Percentiles rank a stretch among this genome's conserved stretches.
phyloP scores from a whole-genome alignment of 306 rosid species.

The Notholithocarpus densiflorus region DNA sequence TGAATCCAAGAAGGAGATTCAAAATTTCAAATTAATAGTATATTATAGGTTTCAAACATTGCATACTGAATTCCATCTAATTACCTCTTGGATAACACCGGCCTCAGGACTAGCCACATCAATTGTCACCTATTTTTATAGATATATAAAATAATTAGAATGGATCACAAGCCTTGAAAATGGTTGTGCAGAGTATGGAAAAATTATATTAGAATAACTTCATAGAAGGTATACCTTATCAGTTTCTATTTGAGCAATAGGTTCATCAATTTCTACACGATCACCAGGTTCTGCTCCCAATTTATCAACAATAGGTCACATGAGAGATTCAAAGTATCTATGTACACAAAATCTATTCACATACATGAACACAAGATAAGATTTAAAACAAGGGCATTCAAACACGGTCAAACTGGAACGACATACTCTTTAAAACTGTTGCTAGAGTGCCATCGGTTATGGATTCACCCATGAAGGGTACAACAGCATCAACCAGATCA shows the following conservation, averaged over 20 bases:
- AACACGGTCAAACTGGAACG: not conserved
- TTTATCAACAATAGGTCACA: conserved; percentile 15
- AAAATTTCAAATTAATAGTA: not conserved
- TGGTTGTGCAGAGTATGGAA: not conserved
- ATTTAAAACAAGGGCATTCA: not conserved
- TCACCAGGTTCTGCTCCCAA: conserved; percentile 57
- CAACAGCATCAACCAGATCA: conserved; percentile 56
- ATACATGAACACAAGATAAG: not conserved
- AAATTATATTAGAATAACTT: not conserved
- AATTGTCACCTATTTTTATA: conserved; percentile 49
- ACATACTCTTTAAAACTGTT: conserved; percentile 54
- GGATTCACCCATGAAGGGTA: conserved; percentile 71
- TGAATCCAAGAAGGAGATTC: not conserved
- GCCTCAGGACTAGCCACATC: conserved; percentile 63
- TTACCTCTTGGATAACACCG: conserved; percentile 51
- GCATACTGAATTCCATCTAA: not conserved
- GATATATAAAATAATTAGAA: not conserved
- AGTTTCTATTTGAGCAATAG: conserved; percentile 64
- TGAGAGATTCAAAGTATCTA: conserved; percentile 8
- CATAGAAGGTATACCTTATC: conserved; percentile 38
- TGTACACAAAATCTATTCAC: not conserved
- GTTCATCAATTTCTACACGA: conserved; percentile 51
- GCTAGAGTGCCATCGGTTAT: conserved; percentile 60
- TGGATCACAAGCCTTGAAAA: not conserved
- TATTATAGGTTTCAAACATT: not conserved